Evolutionary conservation across 2,329 filamentous ascomycete genomes (phyloP).

Genomic region (Chaetothyriales sp.): DNA sequence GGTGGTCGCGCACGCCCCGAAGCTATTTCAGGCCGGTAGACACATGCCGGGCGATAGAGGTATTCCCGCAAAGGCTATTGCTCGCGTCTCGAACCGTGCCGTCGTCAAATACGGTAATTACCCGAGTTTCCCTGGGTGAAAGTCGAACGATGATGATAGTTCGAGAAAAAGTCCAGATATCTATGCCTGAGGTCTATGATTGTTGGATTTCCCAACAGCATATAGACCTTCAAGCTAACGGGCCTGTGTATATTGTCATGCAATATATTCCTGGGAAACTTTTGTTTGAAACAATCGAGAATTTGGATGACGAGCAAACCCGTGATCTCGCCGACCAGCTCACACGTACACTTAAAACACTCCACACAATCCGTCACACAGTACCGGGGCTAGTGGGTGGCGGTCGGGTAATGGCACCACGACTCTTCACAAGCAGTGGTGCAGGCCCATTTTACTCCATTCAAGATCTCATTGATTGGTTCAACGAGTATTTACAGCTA

Average conservation of each 20-base stretch:
- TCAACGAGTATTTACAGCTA: neutral
- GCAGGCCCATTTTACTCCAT: neutral
- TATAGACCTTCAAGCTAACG: neutral
- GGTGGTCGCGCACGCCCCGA: neutral
- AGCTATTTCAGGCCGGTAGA: neutral
- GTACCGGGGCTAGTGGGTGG: neutral
- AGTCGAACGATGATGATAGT: neutral
- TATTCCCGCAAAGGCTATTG: neutral
- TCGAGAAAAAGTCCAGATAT: neutral
- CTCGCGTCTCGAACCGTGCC: neutral
- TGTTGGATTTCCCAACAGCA: neutral
- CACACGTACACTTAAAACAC: neutral
- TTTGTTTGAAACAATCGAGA: neutral
- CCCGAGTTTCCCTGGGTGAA: neutral
- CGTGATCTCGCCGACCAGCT: neutral
- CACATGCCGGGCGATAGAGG: neutral
- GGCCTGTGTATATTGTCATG: neutral
- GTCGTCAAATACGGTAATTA: neutral
- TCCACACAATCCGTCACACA: neutral
- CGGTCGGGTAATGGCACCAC: neutral
- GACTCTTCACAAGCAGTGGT: neutral
- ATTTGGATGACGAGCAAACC: neutral
- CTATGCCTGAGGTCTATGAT: neutral
- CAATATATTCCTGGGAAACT: neutral
- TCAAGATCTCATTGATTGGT: neutral